Percentiles rank a stretch among this genome's conserved stretches.
Evolutionary conservation across 2,329 filamentous ascomycete species (phyloP).

Genomic region (Hansfordia pulvinata): DNA sequence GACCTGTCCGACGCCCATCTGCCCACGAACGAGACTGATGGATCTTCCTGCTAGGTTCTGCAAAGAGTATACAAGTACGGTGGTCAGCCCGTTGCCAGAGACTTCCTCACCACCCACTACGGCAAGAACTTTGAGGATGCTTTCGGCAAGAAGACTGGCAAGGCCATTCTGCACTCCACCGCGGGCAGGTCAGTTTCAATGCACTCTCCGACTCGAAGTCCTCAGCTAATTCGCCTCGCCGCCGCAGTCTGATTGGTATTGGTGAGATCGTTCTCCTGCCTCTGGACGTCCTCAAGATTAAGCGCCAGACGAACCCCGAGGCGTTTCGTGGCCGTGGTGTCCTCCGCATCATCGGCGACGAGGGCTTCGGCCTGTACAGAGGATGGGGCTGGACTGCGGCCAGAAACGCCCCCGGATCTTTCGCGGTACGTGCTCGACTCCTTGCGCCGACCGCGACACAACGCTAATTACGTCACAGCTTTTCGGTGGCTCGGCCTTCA

Average conservation of each 20-base stretch:
- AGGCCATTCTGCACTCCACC: slow-evolving; percentile 95
- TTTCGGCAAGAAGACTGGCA: slow-evolving; percentile 94
- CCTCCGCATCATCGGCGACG: slow-evolving; percentile 78
- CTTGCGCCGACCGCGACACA: slow-evolving; percentile 6
- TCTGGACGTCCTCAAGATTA: slow-evolving; percentile 97
- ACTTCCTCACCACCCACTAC: slow-evolving; percentile 73
- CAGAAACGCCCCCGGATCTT: slow-evolving; percentile 90
- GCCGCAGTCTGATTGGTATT: slow-evolving; percentile 72
- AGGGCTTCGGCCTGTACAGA: slow-evolving; percentile 90
- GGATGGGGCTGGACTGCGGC: slow-evolving; percentile 97
- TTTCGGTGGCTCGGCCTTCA: slow-evolving; percentile 92
- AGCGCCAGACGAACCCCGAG: slow-evolving; percentile 97
- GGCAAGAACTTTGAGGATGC: slow-evolving; percentile 71
- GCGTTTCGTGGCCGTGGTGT: slow-evolving; percentile 91
- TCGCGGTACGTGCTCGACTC: slow-evolving; percentile 53
- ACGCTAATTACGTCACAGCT: slow-evolving; percentile 51
- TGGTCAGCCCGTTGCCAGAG: slow-evolving; percentile 86
- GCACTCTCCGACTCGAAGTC: not conserved
- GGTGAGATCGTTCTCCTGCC: slow-evolving; percentile 93
- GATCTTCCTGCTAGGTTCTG: slow-evolving; percentile 41
- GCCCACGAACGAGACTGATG: slow-evolving; percentile 1
- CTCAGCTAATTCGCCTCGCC: slow-evolving; percentile 1
- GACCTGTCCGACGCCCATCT: slow-evolving; percentile 4
- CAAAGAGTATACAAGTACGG: slow-evolving; percentile 99
- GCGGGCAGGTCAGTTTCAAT: slow-evolving; percentile 58